phyloP scores from a whole-genome alignment of 371 early-diverging fungal species.

The Rhizopus microsporus region DNA sequence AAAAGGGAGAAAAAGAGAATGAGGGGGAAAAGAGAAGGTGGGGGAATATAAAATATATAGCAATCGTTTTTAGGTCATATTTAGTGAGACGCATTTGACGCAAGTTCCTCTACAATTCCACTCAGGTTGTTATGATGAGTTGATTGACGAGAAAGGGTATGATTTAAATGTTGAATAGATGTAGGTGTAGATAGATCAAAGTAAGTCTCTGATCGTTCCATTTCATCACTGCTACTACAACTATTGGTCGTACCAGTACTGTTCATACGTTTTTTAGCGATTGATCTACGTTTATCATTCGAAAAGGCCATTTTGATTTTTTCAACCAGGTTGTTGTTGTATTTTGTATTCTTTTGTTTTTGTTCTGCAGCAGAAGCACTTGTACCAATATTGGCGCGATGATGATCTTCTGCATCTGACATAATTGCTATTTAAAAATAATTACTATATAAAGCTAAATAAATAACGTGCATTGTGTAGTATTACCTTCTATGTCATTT shows the following conservation, averaged over 20 bases:
- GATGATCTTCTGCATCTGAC: constrained; percentile 16
- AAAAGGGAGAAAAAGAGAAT: too few relatives aligned
- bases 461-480: neutral
- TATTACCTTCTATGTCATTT: constrained; percentile 4
- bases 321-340: constrained; percentile 29
- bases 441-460: constrained; percentile 4
- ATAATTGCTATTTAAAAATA: constrained; percentile 1
- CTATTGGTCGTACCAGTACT: constrained; percentile 4
- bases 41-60: constrained; percentile 3
- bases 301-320: constrained; percentile 46
- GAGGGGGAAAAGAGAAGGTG: neutral
- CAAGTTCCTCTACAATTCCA: constrained; percentile 24
- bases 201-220: constrained; percentile 8
- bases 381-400: constrained; percentile 8
- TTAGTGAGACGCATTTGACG: constrained; percentile 7
- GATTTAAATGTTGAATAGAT: constrained; percentile 14
- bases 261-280: constrained; percentile 5
- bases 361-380: constrained; percentile 5
- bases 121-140: constrained; percentile 18
- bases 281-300: constrained; percentile 16
- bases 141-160: constrained; percentile 24
- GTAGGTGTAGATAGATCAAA: constrained; percentile 15
- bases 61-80: neutral
- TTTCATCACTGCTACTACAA: constrained; percentile 9
- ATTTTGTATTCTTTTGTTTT: neutral